Evolutionary conservation across 2,329 filamentous ascomycete species (phyloP).

Genomic region (Pseudopithomyces maydicus): DNA sequence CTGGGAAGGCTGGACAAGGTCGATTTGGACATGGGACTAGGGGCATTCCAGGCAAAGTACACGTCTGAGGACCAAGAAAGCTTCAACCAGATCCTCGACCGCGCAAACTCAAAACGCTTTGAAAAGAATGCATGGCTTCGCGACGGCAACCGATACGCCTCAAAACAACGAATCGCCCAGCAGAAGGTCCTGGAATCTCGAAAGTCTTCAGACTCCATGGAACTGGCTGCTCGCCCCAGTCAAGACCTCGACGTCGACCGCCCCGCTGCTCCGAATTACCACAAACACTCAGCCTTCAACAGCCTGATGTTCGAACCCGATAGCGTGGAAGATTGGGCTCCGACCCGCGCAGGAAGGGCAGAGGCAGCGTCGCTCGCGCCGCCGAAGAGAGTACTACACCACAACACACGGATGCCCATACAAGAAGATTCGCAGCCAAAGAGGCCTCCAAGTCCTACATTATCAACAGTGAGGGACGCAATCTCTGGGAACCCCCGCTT

Average conservation of each 20-base stretch:
- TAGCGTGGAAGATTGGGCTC: constrained; percentile 59
- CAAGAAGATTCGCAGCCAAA: constrained; percentile 46
- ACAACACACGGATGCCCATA: constrained; percentile 78
- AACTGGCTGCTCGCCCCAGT: constrained; percentile 56
- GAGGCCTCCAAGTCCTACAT: constrained; percentile 76
- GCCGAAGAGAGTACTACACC: constrained; percentile 77
- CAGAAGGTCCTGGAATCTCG: constrained; percentile 73
- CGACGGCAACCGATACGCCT: constrained; percentile 79
- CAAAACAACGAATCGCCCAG: constrained; percentile 65
- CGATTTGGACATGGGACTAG: constrained; percentile 79
- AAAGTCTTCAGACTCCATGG: constrained; percentile 49
- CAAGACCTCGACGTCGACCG: constrained; percentile 67
- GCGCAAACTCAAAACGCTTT: constrained; percentile 81
- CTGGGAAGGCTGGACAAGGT: constrained; percentile 56
- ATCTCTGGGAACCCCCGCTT: constrained; percentile 73
- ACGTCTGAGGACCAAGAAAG: constrained; percentile 98
- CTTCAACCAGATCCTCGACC: constrained; percentile 90
- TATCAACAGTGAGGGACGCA: constrained; percentile 81
- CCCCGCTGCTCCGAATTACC: constrained; percentile 75
- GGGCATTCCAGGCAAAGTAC: constrained; percentile 87
- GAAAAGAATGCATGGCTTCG: constrained; percentile 91
- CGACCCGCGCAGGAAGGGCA: constrained; percentile 69
- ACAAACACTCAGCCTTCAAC: constrained; percentile 77
- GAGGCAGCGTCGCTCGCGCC: constrained; percentile 74
- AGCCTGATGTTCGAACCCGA: constrained; percentile 84